Conservation (phyloP, 1,139 yeast genomes). For the Saccharomycopsis phalli region DNA sequence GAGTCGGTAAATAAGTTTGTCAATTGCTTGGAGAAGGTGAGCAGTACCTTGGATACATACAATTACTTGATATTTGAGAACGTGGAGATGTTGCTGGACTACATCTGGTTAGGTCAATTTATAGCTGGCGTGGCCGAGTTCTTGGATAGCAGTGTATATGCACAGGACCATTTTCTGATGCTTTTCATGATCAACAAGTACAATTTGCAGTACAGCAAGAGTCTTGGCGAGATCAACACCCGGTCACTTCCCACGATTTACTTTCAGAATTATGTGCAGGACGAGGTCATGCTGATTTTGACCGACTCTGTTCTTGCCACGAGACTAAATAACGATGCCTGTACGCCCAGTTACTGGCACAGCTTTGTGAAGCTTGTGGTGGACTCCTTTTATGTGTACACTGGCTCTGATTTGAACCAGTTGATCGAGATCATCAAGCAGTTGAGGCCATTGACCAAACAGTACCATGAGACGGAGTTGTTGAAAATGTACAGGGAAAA, state of each 20-base stretch:
- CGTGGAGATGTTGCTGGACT: conserved; percentile 3
- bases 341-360: conserved; percentile 33
- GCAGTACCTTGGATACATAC: not conserved
- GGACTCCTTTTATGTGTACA: conserved; percentile 42
- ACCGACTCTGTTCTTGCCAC: conserved; percentile 8
- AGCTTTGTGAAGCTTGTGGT: conserved; percentile 43
- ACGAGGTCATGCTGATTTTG: conserved; percentile 11
- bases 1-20: conserved; percentile 7
- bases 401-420: conserved; percentile 44
- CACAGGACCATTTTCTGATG: conserved; percentile 3
- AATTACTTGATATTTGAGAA: conserved; percentile 12
- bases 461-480: conserved; percentile 32
- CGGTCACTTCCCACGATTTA: conserved; percentile 12
- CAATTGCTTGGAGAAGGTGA: conserved; percentile 1
- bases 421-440: conserved; percentile 35
- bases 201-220: conserved; percentile 7
- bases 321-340: not conserved
- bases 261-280: conserved; percentile 14
- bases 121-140: conserved; percentile 6
- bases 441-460: conserved; percentile 34
- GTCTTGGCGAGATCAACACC: not conserved
- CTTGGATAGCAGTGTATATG: not conserved
- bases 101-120: conserved; percentile 1
- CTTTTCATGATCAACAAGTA: conserved; percentile 7
- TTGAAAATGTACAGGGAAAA: conserved; percentile 40